A percentile compares a stretch with the other conserved stretches of the same genome.
Conservation (phyloP, 2,329 filamentous ascomycete species). For the Ophioceras dolichostomum region DNA sequence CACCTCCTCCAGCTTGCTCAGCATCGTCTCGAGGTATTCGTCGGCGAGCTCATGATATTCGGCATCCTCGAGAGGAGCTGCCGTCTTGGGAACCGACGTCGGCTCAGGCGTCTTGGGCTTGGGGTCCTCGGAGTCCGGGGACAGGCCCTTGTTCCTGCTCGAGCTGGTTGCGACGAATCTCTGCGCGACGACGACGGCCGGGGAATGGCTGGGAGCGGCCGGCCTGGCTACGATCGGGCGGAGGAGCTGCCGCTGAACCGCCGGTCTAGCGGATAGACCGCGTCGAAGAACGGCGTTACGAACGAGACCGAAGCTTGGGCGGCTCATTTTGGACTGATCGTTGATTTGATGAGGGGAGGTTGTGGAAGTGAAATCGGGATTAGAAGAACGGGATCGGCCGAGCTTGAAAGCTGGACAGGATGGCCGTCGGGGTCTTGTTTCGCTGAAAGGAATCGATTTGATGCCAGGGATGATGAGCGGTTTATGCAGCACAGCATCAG, state of each 20-base stretch:
- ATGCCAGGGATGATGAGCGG: too few species aligned
- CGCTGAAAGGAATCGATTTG: too few species aligned
- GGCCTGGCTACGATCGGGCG: too few species aligned
- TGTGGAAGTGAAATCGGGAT: not conserved
- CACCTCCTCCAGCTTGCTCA: conserved; percentile 54
- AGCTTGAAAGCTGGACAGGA: too few species aligned
- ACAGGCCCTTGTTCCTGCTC: conserved; percentile 34
- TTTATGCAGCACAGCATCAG: too few species aligned
- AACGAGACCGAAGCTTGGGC: conserved; percentile 22
- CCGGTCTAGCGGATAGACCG: too few species aligned
- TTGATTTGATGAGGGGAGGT: too few species aligned
- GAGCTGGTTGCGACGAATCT: conserved; percentile 2
- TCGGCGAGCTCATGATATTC: conserved; percentile 73
- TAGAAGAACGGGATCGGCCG: not conserved
- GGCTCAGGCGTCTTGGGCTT: conserved; percentile 26
- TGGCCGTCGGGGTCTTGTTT: too few species aligned
- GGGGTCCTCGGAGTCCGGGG: conserved; percentile 46
- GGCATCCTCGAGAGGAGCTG: conserved; percentile 44
- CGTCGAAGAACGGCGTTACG: conserved; percentile 16
- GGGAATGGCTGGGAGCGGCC: not conserved
- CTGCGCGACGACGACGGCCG: not conserved
- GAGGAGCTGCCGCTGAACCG: conserved; percentile 13
- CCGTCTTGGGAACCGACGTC: conserved; percentile 21
- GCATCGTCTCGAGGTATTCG: conserved; percentile 50
- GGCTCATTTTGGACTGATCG: conserved; percentile 5